Conservation (phyloP, 257 asterid species). For the Sherardia arvensis region DNA sequence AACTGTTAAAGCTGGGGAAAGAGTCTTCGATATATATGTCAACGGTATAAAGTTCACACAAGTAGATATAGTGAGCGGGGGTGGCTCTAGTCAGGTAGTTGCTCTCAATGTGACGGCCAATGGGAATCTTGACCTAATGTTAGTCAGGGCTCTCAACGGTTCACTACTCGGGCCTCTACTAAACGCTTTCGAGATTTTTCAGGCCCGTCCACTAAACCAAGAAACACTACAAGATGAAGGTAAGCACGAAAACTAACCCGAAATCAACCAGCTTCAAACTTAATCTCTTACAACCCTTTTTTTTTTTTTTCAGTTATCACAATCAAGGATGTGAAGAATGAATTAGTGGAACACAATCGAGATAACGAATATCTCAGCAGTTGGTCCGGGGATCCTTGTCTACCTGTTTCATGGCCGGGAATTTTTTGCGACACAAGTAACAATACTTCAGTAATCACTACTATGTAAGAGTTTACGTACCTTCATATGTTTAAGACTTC, state of each 20-base stretch:
- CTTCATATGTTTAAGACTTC: not conserved
- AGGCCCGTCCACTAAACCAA: conserved; percentile 25
- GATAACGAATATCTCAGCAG: conserved; percentile 34
- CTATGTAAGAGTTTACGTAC: conserved; percentile 34
- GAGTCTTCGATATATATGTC: conserved; percentile 44
- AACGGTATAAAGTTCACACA: conserved; percentile 21
- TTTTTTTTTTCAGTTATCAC: conserved; percentile 29
- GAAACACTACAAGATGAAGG: conserved; percentile 41
- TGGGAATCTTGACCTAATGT: conserved; percentile 36
- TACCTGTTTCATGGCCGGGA: conserved; percentile 64
- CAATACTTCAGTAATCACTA: conserved; percentile 29
- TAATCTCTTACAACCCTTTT: not conserved
- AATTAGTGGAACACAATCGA: conserved; percentile 37
- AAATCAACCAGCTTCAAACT: conserved; percentile 1
- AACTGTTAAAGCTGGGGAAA: conserved; percentile 34
- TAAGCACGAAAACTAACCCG: conserved; percentile 7
- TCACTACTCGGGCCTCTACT: conserved; percentile 48
- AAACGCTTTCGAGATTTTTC: conserved; percentile 46
- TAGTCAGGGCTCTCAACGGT: conserved; percentile 27
- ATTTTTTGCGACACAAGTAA: conserved; percentile 36
- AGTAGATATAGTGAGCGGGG: conserved; percentile 32
- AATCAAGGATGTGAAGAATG: conserved; percentile 44
- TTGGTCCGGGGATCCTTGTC: conserved; percentile 71
- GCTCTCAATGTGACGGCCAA: conserved; percentile 34
- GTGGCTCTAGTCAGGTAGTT: conserved; percentile 20